Base-by-base conservation (phyloP, 2,329 filamentous ascomycete genomes). In the Venturia carpophila region DNA sequence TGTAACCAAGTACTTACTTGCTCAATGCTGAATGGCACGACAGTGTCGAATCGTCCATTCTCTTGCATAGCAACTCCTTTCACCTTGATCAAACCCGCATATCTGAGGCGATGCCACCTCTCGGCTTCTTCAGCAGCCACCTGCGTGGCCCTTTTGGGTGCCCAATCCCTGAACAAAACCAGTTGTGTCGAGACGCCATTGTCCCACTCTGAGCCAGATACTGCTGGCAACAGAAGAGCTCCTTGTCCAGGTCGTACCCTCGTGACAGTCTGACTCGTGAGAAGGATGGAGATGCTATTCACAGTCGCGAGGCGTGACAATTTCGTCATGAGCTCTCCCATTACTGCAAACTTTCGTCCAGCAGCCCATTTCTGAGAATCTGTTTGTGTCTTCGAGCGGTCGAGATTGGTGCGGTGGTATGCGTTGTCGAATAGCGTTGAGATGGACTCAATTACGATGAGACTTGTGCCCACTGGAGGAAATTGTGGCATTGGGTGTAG, bases 191-290 rank as follows among this genome's bases (percentile, higher is more conserved):
- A 84, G 45, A 96, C 79, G 41, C 86, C 88, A 68, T 85, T 86
- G 67, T 96, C 92, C 92, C 92, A 97, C 52, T 89, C 84, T 24
- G 81, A 81, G 17, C 89, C 87, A 65, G 88, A 88, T 68, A 97
- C 81, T 49, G 90, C 86, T 19, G 92, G 89, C 64, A 87, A 83
- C 61, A 97, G 79, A 13, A 87, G 83, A 17, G 92, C 89, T 69
- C 81, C 83, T 68, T 78, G 81, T 68, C 83, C 87, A 4, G 80
- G 80, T 67, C 88, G 86, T 77, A 95, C 87, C 69, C 87, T 89
- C n/a, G 91, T 95, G 52, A 87, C 88, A 66, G 89, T 91, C 73
- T 95, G 92, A 45, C 87, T 91, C 61, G 92, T 81, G 24, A 94
- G 74, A 2, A 96, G 79, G 52, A 96, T 80, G 30, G 91, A 89